Percentiles rank a stretch among this genome's conserved stretches.
These are phyloP conservation scores for Platanus orientalis DNA, from an alignment of 164 flowering plant species.

Conservation along the genomic window DNA sequence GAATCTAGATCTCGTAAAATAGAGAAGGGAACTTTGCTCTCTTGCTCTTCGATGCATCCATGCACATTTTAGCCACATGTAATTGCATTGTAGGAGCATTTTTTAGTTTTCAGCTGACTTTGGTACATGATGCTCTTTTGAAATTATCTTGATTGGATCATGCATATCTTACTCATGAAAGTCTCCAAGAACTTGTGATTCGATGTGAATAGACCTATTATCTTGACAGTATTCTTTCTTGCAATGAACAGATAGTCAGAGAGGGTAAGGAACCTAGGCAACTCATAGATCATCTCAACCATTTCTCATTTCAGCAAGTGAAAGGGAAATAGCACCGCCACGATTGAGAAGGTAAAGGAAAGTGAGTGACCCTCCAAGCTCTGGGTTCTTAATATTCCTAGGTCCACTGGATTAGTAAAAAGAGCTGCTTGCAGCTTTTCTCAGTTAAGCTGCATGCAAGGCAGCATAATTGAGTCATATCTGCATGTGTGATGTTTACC, in stretches of 20 bases:
- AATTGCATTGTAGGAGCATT: too few relatives aligned
- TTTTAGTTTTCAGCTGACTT: neutral
- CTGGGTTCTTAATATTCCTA: conserved; percentile 1
- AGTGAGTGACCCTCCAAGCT: neutral
- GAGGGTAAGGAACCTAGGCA: conserved; percentile 42
- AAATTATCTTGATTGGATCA: neutral
- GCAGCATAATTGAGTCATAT: conserved; percentile 13
- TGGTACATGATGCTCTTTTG: neutral
- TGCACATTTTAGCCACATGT: neutral
- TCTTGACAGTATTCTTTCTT: conserved; percentile 2
- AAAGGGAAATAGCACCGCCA: conserved; percentile 1
- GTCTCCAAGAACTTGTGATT: neutral
- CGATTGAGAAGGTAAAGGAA: conserved; percentile 2
- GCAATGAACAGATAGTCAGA: conserved; percentile 31
- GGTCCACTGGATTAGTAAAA: neutral
- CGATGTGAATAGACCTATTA: neutral
- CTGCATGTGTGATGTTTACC: conserved; percentile 23
- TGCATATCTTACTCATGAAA: neutral
- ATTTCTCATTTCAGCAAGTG: conserved; percentile 13
- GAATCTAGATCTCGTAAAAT: too few relatives aligned
- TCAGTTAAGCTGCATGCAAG: conserved; percentile 26
- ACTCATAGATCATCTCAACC: conserved; percentile 26
- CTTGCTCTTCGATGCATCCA: neutral
- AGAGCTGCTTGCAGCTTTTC: neutral
- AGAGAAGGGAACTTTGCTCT: too few relatives aligned